Evolutionary conservation across 2,329 filamentous ascomycete genomes (phyloP).

Genomic region (Fragosphaeria purpurea): DNA sequence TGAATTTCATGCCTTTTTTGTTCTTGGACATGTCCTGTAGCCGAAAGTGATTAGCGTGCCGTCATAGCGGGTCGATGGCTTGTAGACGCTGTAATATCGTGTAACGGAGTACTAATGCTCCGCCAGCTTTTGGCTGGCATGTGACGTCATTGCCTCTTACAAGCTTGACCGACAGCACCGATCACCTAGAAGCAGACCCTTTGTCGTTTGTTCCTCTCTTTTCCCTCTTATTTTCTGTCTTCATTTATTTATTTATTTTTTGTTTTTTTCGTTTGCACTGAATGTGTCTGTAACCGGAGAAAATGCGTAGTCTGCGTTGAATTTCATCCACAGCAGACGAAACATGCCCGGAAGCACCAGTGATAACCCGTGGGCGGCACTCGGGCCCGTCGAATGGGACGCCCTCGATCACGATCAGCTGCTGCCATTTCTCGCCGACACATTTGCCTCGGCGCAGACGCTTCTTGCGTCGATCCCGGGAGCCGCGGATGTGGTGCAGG

Average conservation of each 20-base stretch:
- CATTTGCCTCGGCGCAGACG: constrained; percentile 11
- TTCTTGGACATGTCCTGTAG: no score
- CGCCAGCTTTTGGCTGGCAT: no score
- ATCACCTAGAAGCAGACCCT: no score
- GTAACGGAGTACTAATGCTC: no score
- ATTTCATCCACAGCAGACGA: no score
- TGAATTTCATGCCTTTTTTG: no score
- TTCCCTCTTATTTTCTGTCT: background rate
- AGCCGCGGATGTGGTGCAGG: background rate
- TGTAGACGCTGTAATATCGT: no score
- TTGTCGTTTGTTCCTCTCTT: background rate
- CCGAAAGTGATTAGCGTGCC: no score
- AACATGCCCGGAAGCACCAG: background rate
- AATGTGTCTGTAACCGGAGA: no score
- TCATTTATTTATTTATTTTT: background rate
- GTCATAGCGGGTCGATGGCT: no score
- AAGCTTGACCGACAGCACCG: no score
- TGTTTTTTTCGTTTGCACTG: background rate
- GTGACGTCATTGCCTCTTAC: background rate
- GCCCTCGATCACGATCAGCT: constrained; percentile 15
- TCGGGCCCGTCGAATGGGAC: constrained; percentile 41
- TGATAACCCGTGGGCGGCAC: constrained; percentile 37
- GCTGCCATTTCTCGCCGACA: constrained; percentile 8
- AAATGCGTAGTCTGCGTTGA: no score
- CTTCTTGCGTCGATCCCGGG: constrained; percentile 12